Conservation (phyloP, 2,329 filamentous ascomycete genomes). For the Botryotinia calthae region DNA sequence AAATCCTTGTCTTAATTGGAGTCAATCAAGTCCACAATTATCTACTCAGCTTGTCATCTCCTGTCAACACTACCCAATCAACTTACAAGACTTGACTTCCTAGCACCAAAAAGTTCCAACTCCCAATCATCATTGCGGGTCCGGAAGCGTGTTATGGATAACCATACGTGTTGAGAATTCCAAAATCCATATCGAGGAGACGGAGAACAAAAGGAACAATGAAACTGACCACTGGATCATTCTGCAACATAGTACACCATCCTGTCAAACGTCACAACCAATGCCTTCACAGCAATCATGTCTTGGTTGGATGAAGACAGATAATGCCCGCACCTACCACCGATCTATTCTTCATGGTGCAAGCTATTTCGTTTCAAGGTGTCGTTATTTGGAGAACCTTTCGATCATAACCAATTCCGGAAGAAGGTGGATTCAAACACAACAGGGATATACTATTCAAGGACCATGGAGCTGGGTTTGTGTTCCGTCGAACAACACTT, state of each 20-base stretch:
- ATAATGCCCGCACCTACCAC: background rate
- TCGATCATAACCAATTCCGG: background rate
- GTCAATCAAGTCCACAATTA: background rate
- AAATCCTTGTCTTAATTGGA: background rate
- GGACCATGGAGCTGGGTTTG: conserved; percentile 8
- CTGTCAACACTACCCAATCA: background rate
- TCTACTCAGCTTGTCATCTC: background rate
- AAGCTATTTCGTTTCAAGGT: background rate
- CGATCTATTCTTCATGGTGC: background rate
- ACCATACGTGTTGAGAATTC: background rate
- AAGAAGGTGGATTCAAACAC: background rate
- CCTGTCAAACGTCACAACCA: background rate
- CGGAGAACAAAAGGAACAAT: background rate
- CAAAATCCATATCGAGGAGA: background rate
- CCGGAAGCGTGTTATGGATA: background rate
- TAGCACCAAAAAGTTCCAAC: background rate
- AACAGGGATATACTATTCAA: background rate
- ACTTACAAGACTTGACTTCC: background rate
- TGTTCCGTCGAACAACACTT: background rate
- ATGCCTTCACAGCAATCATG: background rate
- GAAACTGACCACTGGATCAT: background rate
- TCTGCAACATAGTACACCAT: background rate
- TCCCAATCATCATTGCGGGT: background rate
- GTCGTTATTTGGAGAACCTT: background rate
- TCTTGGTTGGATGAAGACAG: background rate